phyloP scores from a whole-genome alignment of 352 stramenopile species.

The Phytophthora pistaciae region DNA sequence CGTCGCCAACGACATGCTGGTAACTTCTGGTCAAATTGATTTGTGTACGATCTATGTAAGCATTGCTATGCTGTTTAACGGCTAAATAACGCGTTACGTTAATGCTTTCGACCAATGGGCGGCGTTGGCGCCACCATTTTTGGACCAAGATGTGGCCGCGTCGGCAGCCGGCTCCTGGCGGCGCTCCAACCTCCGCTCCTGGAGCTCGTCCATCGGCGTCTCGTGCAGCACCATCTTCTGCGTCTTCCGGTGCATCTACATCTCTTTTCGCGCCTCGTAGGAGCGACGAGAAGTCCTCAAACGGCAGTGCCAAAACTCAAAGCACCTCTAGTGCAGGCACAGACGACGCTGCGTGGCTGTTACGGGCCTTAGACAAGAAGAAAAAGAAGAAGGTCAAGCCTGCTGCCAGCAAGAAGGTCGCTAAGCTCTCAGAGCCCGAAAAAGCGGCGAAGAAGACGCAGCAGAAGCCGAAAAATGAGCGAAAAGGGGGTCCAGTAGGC shows the following conservation, averaged over 20 bases:
- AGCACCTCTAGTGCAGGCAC: slow-evolving; percentile 2
- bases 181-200: slow-evolving; percentile 7
- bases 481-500: slow-evolving; percentile 10
- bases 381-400: slow-evolving; percentile 35
- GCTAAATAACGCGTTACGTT: neutral
- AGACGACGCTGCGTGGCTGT: slow-evolving; percentile 46
- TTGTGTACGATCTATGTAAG: neutral
- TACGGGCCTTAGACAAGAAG: slow-evolving; percentile 53
- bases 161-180: slow-evolving; percentile 24
- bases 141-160: slow-evolving; percentile 50
- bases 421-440: neutral
- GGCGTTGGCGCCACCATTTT: slow-evolving; percentile 21
- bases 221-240: neutral
- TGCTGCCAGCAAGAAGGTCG: slow-evolving; percentile 2
- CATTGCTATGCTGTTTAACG: no score
- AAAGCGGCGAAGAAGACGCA: slow-evolving; percentile 21
- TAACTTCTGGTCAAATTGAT: neutral
- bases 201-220: neutral
- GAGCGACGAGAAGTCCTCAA: slow-evolving; percentile 26
- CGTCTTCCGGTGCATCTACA: slow-evolving; percentile 1
- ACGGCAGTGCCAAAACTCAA: slow-evolving; percentile 5
- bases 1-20: slow-evolving; percentile 55
- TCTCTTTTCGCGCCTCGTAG: slow-evolving; percentile 24
- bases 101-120: slow-evolving; percentile 38
- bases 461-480: slow-evolving; percentile 22